Evolutionary conservation across 352 stramenopile genomes (phyloP), one percentile per base, ranked within the genome.

Genomic region (Paralagenidium karlingii): DNA sequence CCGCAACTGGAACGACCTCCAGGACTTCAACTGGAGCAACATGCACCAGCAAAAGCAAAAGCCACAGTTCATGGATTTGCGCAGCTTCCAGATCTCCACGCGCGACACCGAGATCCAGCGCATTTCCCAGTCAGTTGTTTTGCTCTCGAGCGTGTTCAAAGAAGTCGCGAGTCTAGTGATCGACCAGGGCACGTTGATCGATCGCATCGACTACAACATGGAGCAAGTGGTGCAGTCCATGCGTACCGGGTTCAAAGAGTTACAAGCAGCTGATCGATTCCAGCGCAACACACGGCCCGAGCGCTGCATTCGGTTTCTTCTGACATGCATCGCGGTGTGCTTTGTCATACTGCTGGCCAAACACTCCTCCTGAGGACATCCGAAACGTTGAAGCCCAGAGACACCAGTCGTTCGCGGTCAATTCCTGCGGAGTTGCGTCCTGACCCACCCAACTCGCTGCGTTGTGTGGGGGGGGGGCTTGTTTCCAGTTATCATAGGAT

Each of bases 141-240:
- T 61, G 15, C 61, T 89, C 4, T 68, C 76, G 12, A 73, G 60
- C 4, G 65, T 89, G 25, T 89, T 89, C 46, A 82, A 84, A 33
- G 73, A 85, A 43, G 63, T 89, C 11, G 68, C 76, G 0, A 68
- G 76, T 29, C 82, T 89, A 63, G 76, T 87, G 22, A 87, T 89
- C 30, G 70, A 85, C 33, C 76, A 89, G 45, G 76, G 76, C 19
- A 83, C 73, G 16, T 53, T 89, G 20, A 55, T 89, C n/a, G 76
- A 89, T 43, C 64, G 76, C 5, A 89, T 89, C 42, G 76, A 89
- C 55, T 89, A 84, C 61, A 89, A 89, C 58, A 87, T 89, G 69
- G 68, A 84, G 24, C 68, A 85, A 65, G 74, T 85, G 51, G 69
- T 74, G 5, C 56, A 53, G 8, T 55, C 59, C 16, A 66, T 80